Conservation (phyloP, 2,329 filamentous ascomycete species). For the Colletotrichum acutatum region DNA sequence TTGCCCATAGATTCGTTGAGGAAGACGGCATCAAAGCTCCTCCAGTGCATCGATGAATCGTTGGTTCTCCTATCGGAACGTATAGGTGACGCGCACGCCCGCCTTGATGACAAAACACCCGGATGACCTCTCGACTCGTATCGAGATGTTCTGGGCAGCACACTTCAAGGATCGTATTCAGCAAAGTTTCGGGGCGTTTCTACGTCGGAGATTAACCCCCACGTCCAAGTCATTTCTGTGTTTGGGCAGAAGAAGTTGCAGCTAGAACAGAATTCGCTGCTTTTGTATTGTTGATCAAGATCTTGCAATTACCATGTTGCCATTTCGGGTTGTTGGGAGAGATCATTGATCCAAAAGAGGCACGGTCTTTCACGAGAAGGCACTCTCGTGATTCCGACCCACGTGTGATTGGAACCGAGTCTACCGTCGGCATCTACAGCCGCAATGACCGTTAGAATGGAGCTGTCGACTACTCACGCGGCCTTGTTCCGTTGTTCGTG, state of each 20-base stretch:
- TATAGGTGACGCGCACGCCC: too few species aligned
- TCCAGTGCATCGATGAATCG: background rate
- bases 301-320: background rate
- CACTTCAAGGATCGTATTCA: background rate
- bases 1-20: too few species aligned
- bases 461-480: background rate
- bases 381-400: background rate
- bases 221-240: background rate
- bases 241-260: background rate
- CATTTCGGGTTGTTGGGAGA: background rate
- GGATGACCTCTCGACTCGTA: background rate
- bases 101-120: background rate
- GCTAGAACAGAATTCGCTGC: background rate
- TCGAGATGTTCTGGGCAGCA: background rate
- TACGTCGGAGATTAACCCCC: background rate
- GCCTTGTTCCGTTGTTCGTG: background rate
- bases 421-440: background rate
- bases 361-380: background rate
- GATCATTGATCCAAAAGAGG: background rate
- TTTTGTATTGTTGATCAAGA: background rate
- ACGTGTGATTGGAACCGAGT: background rate
- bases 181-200: background rate
- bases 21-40: background rate
- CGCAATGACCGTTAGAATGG: background rate
- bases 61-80: background rate